Evolutionary conservation across 2,329 filamentous ascomycete genomes (phyloP), one percentile per base, ranked within the genome.

Genomic region (Beauveria bassiana): DNA sequence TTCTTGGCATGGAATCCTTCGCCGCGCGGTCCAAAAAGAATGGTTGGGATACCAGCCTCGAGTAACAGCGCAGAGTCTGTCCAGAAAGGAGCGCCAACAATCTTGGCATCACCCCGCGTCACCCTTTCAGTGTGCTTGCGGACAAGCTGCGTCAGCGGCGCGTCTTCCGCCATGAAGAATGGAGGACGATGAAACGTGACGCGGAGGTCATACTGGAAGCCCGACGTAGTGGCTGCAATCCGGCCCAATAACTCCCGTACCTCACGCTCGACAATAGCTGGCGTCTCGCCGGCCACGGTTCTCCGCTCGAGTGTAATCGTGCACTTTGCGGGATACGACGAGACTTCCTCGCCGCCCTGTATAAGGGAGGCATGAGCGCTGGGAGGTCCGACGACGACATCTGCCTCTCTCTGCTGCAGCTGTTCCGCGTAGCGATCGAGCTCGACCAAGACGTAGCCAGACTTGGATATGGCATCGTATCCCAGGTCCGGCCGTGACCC

Each of bases 271-370:
- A 81, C 73, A 0, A 66, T 65, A 4, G 75, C 68, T 0, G 69
- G 62, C 0, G 75, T 77, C 65, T 83, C 78, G 3, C 71, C 73
- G 2, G 77, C 69, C 0, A 83, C 65, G 0, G 79, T 83, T 8
- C 81, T 76, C 6, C 78, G 74, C 63, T 84, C 81, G 1, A 83
- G 56, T 0, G 74, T 75, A 20, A 83, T 70, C 0, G 72, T 79
- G 67, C 80, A 82, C n/a, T 70, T 69, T 0, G 73, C 77, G 0
- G 80, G 79, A 56, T 84, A 84, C 0, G 78, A 81, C 0, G 80
- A 80, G 0, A 72, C 70, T 56, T 83, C 81, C 59, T 83, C 78
- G 0, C 81, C 80, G 1, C 81, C 80, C 14, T 72, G 72, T 49
- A 83, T 78, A 6, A 79, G 63, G 0, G 77, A 77, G 5, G 77